A percentile compares a stretch with the other conserved stretches of the same genome.
These are phyloP conservation scores for Fragaria vesca DNA, from an alignment of 306 rosid species.

Conservation along the genomic window DNA sequence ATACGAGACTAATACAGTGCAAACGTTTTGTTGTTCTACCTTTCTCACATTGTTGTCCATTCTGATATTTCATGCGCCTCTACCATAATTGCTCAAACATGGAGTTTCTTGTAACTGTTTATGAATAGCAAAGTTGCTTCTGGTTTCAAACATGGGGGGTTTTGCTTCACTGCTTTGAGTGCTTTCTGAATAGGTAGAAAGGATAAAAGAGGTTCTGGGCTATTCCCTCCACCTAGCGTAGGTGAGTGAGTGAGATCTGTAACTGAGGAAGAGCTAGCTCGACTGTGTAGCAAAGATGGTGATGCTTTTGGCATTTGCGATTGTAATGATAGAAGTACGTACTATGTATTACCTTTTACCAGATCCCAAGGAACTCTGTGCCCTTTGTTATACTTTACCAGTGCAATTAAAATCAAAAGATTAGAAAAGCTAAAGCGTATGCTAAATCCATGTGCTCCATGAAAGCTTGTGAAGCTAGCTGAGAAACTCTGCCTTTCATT, in stretches of 20 bases:
- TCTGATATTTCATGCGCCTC: neutral
- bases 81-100: neutral
- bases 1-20: no score
- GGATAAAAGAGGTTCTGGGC: neutral
- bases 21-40: no score
- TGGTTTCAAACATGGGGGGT: neutral
- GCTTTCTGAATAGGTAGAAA: neutral
- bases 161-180: neutral
- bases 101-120: neutral
- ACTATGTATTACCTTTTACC: neutral
- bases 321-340: neutral
- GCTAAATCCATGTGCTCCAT: conserved; percentile 1
- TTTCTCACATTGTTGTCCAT: no score
- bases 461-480: conserved; percentile 8
- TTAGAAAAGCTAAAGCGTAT: neutral
- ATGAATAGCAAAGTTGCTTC: neutral
- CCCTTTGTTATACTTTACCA: neutral
- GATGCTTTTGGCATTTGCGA: neutral
- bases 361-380: conserved; percentile 2
- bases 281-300: neutral
- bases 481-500: conserved; percentile 7
- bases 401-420: neutral
- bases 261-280: neutral
- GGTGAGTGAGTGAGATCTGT: neutral
- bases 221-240: neutral